phyloP scores from a whole-genome alignment of 371 early-diverging fungal genomes.

The Apophysomyces variabilis region DNA sequence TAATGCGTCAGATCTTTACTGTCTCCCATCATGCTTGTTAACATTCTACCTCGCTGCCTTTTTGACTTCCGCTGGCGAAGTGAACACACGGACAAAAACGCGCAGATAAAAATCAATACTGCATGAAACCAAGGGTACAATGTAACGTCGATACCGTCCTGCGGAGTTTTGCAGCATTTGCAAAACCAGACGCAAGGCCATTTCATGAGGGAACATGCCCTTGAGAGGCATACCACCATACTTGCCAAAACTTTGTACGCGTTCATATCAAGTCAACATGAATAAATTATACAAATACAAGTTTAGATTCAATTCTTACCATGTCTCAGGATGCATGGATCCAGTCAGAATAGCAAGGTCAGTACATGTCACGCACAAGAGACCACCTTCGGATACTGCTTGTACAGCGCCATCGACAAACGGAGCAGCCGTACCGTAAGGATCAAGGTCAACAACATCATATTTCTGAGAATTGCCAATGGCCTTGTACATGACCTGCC shows the following conservation, averaged over 20 bases:
- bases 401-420: constrained; percentile 98
- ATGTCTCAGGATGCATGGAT: constrained; percentile 88
- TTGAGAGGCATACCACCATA: constrained; percentile 94
- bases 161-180: constrained; percentile 88
- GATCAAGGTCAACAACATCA: constrained; percentile 96
- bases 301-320: constrained; percentile 46
- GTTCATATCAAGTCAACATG: background rate
- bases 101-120: constrained; percentile 99
- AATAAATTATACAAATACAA: too few relatives aligned
- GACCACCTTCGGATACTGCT: constrained; percentile 91
- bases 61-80: constrained; percentile 80
- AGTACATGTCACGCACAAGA: constrained; percentile 99
- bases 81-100: constrained; percentile 95
- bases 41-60: constrained; percentile 68
- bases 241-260: constrained; percentile 77
- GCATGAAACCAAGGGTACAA: constrained; percentile 92
- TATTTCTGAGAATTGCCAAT: constrained; percentile 65
- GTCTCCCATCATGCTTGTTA: background rate
- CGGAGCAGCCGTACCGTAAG: constrained; percentile 98
- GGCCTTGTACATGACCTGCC: constrained; percentile 82
- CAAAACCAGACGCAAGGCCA: constrained; percentile 90
- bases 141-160: constrained; percentile 84
- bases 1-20: background rate
- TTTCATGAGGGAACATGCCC: constrained; percentile 84
- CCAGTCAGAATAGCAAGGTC: constrained; percentile 98